phyloP scores from a whole-genome alignment of 2,329 filamentous ascomycete genomes.

The Fusarium napiforme region DNA sequence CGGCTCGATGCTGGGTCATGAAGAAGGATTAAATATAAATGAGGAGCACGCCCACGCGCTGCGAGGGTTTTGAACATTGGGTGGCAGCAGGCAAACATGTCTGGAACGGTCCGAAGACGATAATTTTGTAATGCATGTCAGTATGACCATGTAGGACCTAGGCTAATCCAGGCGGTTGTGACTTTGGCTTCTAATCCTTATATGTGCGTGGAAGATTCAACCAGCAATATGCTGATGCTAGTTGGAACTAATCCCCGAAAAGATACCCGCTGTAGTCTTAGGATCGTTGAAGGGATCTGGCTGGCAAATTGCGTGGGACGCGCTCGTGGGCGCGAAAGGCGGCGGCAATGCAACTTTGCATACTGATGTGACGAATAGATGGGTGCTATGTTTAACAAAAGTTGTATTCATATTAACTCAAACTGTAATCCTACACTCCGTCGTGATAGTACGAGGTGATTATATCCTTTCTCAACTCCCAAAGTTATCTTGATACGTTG shows the following conservation, averaged over 20 bases:
- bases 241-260: too few species aligned
- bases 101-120: too few species aligned
- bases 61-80: rapidly evolving
- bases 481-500: not conserved
- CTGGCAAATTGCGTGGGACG: too few species aligned
- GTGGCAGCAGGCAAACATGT: too few species aligned
- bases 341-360: not conserved
- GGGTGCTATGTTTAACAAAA: not conserved
- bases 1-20: conserved; percentile 51
- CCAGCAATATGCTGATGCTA: too few species aligned
- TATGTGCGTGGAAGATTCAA: too few species aligned
- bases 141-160: too few species aligned
- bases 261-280: too few species aligned
- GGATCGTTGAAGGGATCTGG: too few species aligned
- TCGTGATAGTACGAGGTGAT: not conserved
- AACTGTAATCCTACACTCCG: not conserved
- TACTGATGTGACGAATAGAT: not conserved
- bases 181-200: too few species aligned
- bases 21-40: conserved; percentile 4
- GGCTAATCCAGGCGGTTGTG: too few species aligned
- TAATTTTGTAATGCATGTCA: too few species aligned
- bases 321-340: not conserved
- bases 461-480: conserved; percentile 1
- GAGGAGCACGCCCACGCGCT: rapidly evolving
- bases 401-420: not conserved